Conservation (phyloP, 768 basidiomycete genomes). For the Rhodotorula toruloides region DNA sequence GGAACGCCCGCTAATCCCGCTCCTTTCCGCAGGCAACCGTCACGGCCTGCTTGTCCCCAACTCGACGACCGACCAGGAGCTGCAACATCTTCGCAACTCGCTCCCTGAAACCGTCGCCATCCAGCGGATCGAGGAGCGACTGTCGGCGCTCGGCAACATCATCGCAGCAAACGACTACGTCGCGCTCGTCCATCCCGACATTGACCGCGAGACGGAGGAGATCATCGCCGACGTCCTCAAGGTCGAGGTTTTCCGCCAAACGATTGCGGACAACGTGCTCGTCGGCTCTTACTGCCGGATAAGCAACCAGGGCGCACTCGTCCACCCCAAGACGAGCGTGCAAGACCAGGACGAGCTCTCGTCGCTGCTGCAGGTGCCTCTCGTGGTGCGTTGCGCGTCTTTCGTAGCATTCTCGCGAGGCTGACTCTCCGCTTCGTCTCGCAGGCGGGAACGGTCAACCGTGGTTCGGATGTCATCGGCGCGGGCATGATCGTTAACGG, state of each 20-base stretch:
- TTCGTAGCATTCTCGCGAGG: too few relatives aligned
- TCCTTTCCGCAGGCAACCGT: constrained; percentile 65
- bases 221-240: constrained; percentile 99
- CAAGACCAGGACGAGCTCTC: constrained; percentile 97
- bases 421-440: background rate
- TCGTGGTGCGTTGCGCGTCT: constrained; percentile 66
- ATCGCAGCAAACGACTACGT: constrained; percentile 99
- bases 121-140: constrained; percentile 92
- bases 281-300: constrained; percentile 94
- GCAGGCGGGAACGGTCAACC: constrained; percentile 95
- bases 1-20: background rate
- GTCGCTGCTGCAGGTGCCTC: constrained; percentile 82
- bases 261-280: constrained; percentile 90
- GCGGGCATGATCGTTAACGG: constrained; percentile 95
- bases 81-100: constrained; percentile 93
- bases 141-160: constrained; percentile 95
- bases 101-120: constrained; percentile 88
- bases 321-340: constrained; percentile 93
- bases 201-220: constrained; percentile 98
- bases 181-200: constrained; percentile 94
- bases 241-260: constrained; percentile 98
- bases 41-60: constrained; percentile 95
- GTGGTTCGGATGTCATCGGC: constrained; percentile 95
- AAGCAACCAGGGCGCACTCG: constrained; percentile 93
- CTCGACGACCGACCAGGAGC: constrained; percentile 93